Evolutionary conservation across 805 yeast species (phyloP), one percentile per base, ranked within the genome.

Genomic region (Blastobotrys robertii): DNA sequence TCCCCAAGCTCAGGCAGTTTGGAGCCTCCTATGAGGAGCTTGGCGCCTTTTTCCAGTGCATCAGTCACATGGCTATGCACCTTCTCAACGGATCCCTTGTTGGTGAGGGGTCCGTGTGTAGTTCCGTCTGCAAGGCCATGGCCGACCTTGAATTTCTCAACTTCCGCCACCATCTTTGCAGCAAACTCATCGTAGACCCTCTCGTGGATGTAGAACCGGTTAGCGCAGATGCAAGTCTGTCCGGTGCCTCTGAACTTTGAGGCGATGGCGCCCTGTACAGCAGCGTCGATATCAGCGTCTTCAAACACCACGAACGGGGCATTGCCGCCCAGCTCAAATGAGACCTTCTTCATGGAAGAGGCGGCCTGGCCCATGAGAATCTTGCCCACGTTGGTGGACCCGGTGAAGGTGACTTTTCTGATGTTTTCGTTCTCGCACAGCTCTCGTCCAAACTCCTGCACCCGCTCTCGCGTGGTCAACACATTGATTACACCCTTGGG

Each of bases 181-280:
- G 74, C 66, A 52, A 83, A 81, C 54, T 74, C 71, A 43, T 81
- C 87, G 54, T 82, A 79, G n/a, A 84, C 59, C 8, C 66, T 65
- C 38, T 69, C 73, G 54, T 84, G 92, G 30, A 83, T 72, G 55
- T 71, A 83, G 42, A 83, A 57, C 55, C 90, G 71, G 63, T 81
- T 82, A 41, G 88, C 87, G 59, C 88, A 81, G 38, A 82, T 81
- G 65, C 94, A 84, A 3, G 90, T 81, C 63, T 84, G 92, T 47
- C 94, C 94, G 34, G 82, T 72, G 13, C 83, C 81, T 59, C 94
- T 72, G 66, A 83, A 79, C 60, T 83, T 84, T 50, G 79, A 72
- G 8, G 74, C 78, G 44, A 82, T 57, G 3, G 85, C 76, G 35
- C 79, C 85, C 10, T 69, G 71, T 11, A 81, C 78, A 1, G 92